A percentile compares a stretch with the other conserved stretches of the same genome.
phyloP scores from a whole-genome alignment of 805 yeast species.

The Nakazawaea wyomingensis region DNA sequence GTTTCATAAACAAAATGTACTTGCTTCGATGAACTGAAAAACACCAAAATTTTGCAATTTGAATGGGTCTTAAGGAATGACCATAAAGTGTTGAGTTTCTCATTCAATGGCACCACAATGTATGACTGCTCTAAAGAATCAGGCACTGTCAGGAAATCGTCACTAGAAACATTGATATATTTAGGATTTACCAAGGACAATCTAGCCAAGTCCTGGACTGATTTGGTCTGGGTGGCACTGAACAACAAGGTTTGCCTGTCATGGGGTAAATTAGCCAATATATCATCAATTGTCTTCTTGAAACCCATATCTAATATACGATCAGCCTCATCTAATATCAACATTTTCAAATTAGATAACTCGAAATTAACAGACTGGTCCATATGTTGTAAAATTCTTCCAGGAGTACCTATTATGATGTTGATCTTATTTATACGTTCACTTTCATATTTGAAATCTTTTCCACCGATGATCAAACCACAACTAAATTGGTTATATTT shows the following conservation, averaged over 20 bases:
- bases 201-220: slow-evolving; percentile 77
- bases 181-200: slow-evolving; percentile 62
- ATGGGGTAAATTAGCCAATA: slow-evolving; percentile 70
- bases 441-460: slow-evolving; percentile 75
- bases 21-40: slow-evolving; percentile 83
- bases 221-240: slow-evolving; percentile 87
- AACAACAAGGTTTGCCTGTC: slow-evolving; percentile 79
- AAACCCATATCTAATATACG: slow-evolving; percentile 93
- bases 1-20: slow-evolving; percentile 87
- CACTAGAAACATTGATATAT: slow-evolving; percentile 43
- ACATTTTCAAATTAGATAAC: slow-evolving; percentile 64
- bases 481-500: slow-evolving; percentile 72
- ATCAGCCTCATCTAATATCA: slow-evolving; percentile 90
- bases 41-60: slow-evolving; percentile 74
- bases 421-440: slow-evolving; percentile 78
- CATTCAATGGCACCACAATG: slow-evolving; percentile 63
- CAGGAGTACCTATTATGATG: slow-evolving; percentile 88
- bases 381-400: slow-evolving; percentile 83
- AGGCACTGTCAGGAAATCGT: slow-evolving; percentile 49
- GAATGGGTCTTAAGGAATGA: slow-evolving; percentile 81
- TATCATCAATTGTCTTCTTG: slow-evolving; percentile 75
- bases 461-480: slow-evolving; percentile 91
- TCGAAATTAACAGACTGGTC: slow-evolving; percentile 84
- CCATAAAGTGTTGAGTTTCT: slow-evolving; percentile 82
- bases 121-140: slow-evolving; percentile 81